phyloP scores from a whole-genome alignment of 768 basidiomycete species.

The Auricularia heimuer region DNA sequence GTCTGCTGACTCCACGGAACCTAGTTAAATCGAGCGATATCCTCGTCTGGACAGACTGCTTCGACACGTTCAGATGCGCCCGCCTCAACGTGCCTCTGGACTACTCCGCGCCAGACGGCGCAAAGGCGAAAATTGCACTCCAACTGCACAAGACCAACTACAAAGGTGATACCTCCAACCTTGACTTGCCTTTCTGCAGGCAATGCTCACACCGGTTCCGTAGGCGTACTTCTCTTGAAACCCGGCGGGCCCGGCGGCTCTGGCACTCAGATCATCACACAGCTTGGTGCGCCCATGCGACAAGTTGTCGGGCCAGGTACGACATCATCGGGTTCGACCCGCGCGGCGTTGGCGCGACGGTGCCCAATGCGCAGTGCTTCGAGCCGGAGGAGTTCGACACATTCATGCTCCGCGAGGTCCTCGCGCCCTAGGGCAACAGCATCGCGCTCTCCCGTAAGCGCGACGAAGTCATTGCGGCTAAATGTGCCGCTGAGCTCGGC shows the following conservation, averaged over 20 bases:
- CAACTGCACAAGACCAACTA: neutral
- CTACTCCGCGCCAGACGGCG: neutral
- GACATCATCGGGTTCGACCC: conserved; percentile 8
- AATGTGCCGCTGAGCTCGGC: neutral
- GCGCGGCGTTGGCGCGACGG: neutral
- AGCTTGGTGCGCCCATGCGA: neutral
- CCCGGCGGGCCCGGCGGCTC: neutral
- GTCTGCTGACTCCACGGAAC: too few species aligned
- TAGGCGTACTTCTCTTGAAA: conserved; percentile 5
- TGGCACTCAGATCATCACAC: neutral
- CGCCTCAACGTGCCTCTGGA: neutral
- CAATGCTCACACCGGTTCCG: neutral
- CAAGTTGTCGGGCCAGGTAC: conserved; percentile 8
- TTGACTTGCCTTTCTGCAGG: neutral
- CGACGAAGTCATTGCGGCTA: neutral
- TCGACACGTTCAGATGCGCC: neutral
- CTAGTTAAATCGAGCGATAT: too few species aligned
- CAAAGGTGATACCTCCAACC: neutral
- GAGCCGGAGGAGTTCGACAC: neutral
- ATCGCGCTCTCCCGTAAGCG: neutral
- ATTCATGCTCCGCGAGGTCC: neutral
- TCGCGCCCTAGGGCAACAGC: neutral
- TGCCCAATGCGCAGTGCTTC: neutral
- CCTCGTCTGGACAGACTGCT: neutral
- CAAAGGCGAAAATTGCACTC: neutral